Base-by-base conservation (phyloP, 257 asterid species). In the Handroanthus guayacan region DNA sequence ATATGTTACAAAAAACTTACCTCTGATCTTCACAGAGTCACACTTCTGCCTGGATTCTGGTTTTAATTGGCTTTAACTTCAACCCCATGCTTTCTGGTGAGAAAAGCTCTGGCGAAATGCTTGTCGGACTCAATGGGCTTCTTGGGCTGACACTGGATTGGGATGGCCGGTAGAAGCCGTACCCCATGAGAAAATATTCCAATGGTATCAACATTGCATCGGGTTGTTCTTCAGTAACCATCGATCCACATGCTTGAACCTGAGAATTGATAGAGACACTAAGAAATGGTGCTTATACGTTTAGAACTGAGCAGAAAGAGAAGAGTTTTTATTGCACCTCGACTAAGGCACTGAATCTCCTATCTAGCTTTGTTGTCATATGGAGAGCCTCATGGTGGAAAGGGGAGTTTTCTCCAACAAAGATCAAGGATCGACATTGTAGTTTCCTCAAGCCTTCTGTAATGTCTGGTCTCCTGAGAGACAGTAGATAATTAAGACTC, bases 51-150 rank as follows among this genome's bases (percentile, higher is more conserved):
- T 18, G 79, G 62, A 79, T 79, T 69, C 80, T 67, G 12, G 95
- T 89, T 78, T 87, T 89, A 20, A 89, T 89, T 9, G 95, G 95
- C 65, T 89, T 89, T 4, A 89, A 73, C 82, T 87, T 89, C 85
- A 89, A 71, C 5, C 95, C 95, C 95, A 89, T 89, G 83, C 95
- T 89, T 70, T 89, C 95, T 14, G 95, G 95, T 5, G 95, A 86
- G 80, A 87, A 85, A 56, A 89, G 92, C 80, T 89, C 95, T 0
- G 95, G 92, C 25, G 92, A 80, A 62, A 89, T 82, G 82, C 90
- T 72, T 44, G 92, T 81, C 8, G 95, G 95, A 61, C 89, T 89
- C 72, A 89, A 82, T 18, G 95, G 95, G 81, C 95, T 89, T 74
- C 95, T 83, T 5, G 95, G 95, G 77, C 95, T 89, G 54, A 81